A percentile compares a stretch with the other conserved stretches of the same genome.
phyloP scores from a whole-genome alignment of 305 asterid genomes.

The Euphrasia arctica region DNA sequence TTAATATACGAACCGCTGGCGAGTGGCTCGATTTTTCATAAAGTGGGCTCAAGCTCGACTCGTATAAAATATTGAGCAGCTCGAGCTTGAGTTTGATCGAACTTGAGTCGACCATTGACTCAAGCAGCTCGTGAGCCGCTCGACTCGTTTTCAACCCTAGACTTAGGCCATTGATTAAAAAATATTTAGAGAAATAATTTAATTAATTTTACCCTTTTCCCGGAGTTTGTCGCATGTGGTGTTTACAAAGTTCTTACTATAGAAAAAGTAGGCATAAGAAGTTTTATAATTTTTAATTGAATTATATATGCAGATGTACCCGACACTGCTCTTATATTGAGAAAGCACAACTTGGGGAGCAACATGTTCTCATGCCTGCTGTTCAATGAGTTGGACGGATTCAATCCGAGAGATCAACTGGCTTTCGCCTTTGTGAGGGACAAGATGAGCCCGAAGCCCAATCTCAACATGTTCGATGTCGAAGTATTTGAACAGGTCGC shows the following conservation, averaged over 20 bases:
- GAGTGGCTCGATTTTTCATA: no score
- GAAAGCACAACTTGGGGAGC: conserved; percentile 53
- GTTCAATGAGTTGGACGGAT: conserved; percentile 83
- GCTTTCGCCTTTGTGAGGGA: conserved; percentile 89
- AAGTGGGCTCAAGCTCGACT: no score
- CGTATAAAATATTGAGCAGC: no score
- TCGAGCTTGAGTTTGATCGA: no score
- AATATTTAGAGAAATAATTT: not conserved
- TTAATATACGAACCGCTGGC: no score
- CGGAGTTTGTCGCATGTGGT: not conserved
- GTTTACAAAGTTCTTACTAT: no score
- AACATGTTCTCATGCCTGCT: conserved; percentile 72
- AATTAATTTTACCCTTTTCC: not conserved
- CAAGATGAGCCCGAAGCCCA: conserved; percentile 56
- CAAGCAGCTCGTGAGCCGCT: no score
- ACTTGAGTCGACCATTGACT: no score
- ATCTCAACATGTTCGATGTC: conserved; percentile 75
- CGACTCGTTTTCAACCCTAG: no score
- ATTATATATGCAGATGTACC: conserved; percentile 65
- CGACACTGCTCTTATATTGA: conserved; percentile 68
- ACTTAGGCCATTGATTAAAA: not conserved
- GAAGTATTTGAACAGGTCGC: conserved; percentile 84
- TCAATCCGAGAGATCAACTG: conserved; percentile 87
- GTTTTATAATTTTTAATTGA: no score
- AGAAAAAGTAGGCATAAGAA: no score